These are phyloP conservation scores for Penicillium verhagenii DNA, from an alignment of 495 filamentous ascomycete genomes.

Conservation along the genomic window DNA sequence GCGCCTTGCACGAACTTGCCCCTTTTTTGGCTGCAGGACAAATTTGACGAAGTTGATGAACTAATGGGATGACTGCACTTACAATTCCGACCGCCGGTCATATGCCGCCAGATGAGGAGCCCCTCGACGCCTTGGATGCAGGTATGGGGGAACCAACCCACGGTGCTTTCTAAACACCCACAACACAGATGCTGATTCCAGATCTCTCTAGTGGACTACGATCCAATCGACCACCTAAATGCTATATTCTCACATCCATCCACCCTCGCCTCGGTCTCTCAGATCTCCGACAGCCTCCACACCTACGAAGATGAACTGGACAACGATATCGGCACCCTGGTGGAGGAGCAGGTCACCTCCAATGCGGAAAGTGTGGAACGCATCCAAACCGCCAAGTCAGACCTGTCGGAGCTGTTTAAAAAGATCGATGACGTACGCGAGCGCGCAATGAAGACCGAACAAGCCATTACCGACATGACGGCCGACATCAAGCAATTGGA, in stretches of 20 bases:
- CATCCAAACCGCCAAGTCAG: conserved; percentile 85
- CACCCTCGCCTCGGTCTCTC: conserved; percentile 73
- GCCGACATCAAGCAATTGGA: conserved; percentile 98
- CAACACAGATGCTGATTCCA: conserved; percentile 17
- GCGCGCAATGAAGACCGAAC: conserved; percentile 87
- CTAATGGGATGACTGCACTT: conserved; percentile 44
- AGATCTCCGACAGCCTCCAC: conserved; percentile 68
- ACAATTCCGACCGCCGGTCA: conserved; percentile 35
- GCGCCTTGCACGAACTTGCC: conserved; percentile 22
- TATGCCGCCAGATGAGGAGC: conserved; percentile 40
- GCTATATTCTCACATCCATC: conserved; percentile 89
- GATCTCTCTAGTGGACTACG: conserved; percentile 71
- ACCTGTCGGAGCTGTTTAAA: conserved; percentile 85
- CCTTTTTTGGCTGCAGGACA: conserved; percentile 24
- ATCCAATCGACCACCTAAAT: conserved; percentile 92
- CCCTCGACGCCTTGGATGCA: conserved; percentile 45
- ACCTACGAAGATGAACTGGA: conserved; percentile 83
- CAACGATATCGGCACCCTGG: conserved; percentile 71
- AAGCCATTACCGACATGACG: conserved; percentile 97
- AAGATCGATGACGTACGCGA: conserved; percentile 94
- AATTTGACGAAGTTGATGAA: conserved; percentile 31
- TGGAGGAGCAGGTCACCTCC: conserved; percentile 77
- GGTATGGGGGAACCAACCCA: conserved; percentile 22
- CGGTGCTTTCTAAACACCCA: not conserved
- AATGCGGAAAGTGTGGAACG: conserved; percentile 85